These are phyloP conservation scores for Hypoxylon sp. DNA, from an alignment of 2,329 filamentous ascomycete species.

Conservation along the genomic window DNA sequence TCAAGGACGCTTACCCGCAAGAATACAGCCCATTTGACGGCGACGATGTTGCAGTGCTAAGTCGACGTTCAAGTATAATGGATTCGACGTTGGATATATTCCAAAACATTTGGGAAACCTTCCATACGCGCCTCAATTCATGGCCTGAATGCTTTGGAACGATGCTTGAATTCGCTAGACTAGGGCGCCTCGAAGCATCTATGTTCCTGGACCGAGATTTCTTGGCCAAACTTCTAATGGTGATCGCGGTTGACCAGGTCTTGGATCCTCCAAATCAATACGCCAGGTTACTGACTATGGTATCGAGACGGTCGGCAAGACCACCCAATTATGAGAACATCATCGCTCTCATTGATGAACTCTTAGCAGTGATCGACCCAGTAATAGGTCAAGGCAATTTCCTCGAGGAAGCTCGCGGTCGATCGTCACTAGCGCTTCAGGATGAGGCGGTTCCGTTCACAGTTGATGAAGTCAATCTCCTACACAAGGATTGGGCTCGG, in stretches of 20 bases:
- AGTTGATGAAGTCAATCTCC: slow-evolving; percentile 59
- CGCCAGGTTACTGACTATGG: slow-evolving; percentile 64
- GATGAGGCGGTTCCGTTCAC: slow-evolving; percentile 61
- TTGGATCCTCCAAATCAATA: slow-evolving; percentile 69
- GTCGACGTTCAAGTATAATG: slow-evolving; percentile 52
- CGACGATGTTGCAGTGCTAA: slow-evolving; percentile 51
- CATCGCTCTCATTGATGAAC: slow-evolving; percentile 63
- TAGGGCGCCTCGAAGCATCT: slow-evolving; percentile 70
- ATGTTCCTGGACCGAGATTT: slow-evolving; percentile 72
- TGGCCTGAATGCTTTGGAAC: slow-evolving; percentile 84
- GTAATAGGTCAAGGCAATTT: slow-evolving; percentile 54
- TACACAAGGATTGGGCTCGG: slow-evolving; percentile 60
- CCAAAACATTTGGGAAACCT: slow-evolving; percentile 69
- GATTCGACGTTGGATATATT: slow-evolving; percentile 62
- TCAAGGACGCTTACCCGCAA: slow-evolving; percentile 63
- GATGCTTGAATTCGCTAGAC: slow-evolving; percentile 73
- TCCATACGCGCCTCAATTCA: slow-evolving; percentile 72
- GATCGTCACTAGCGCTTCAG: slow-evolving; percentile 54
- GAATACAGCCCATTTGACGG: slow-evolving; percentile 59
- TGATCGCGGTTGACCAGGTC: slow-evolving; percentile 70
- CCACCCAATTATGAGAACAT: slow-evolving; percentile 67
- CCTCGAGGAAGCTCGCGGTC: slow-evolving; percentile 56
- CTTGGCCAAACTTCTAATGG: slow-evolving; percentile 68
- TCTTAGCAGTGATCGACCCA: slow-evolving; percentile 61
- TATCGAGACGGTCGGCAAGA: slow-evolving; percentile 65